phyloP scores from a whole-genome alignment of 441 rosid species.

The Populus tomentosa region DNA sequence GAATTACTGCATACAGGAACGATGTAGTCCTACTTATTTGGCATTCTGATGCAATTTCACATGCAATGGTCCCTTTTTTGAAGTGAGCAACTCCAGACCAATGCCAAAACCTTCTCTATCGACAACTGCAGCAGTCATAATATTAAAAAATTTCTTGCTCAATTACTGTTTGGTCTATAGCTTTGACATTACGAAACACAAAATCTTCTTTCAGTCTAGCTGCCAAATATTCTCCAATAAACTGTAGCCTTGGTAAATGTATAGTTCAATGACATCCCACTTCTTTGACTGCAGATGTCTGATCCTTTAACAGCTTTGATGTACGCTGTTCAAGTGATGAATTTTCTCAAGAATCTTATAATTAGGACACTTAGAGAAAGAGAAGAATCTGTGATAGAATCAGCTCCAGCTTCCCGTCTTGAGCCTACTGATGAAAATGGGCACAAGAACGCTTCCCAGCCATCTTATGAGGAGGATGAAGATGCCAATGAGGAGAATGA shows the following conservation, averaged over 20 bases:
- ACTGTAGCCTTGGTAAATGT: slow-evolving; percentile 24
- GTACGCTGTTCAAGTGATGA: slow-evolving; percentile 92
- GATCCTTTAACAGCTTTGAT: slow-evolving; percentile 81
- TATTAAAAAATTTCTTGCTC: neutral
- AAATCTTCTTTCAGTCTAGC: neutral
- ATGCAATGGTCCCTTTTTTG: neutral
- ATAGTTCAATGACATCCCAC: neutral
- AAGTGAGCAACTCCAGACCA: neutral
- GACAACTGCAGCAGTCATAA: neutral
- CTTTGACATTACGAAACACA: neutral
- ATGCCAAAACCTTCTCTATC: neutral
- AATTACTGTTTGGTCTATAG: neutral
- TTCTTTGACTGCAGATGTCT: slow-evolving; percentile 55
- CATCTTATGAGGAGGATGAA: slow-evolving; percentile 28
- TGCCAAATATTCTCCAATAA: neutral
- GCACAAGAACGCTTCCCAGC: slow-evolving; percentile 44
- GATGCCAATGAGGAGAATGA: slow-evolving; percentile 23
- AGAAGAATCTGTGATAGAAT: slow-evolving; percentile 47
- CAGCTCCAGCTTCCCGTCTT: slow-evolving; percentile 23
- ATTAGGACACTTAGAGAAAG: slow-evolving; percentile 55
- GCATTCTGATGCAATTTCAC: neutral
- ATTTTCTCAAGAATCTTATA: slow-evolving; percentile 68
- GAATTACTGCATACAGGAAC: neutral
- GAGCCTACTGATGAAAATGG: slow-evolving; percentile 56
- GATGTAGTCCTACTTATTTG: neutral